Base-by-base conservation (phyloP, 2,329 filamentous ascomycete species). In the Capronia americana region DNA sequence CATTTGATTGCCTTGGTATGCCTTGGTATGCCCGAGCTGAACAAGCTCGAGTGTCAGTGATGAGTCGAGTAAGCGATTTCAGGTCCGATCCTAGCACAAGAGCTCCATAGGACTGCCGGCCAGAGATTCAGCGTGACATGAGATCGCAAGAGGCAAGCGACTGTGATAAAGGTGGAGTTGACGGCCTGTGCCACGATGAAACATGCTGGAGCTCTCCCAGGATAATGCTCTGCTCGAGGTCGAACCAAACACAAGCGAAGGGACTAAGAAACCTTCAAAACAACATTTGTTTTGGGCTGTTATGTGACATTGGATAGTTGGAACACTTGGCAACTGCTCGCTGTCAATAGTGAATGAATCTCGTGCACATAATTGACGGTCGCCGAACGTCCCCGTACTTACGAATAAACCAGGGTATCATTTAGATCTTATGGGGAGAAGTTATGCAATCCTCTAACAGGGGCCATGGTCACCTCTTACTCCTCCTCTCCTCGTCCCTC, bases 401-500 rank as follows among this genome's bases (percentile, higher is more conserved):
- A 44, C 1, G 4, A 41, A 41, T 41, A 17, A 7, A 17, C 38
- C 17, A 8, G 38, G 38, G 38, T 44, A 44, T 44, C 17, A n/a
- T 44, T n/a, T 17, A n/a, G 17, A 44, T 17, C 14, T 44, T 44
- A n/a, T n/a, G 38, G 38, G 17, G 17, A 0, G 4, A n/a, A n/a
- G 17, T 44, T 6, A n/a, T 17, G 14, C 38, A 44, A n/a, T 44
- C 38, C 17, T n/a, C 38, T 8, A n/a, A n/a, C 38, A n/a, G 17
- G 38, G 5, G 38, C 38, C 28, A 4, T 1, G 4, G 56, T 68
- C 66, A 81, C 57, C 76, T 73, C 82, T 90, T 89, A 70, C 87
- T 85, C 74, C 85, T 85, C 77, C 88, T 88, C 79, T 96, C 92
- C 77, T 92, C 89, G 73, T 97, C 93, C 71, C 91, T 87, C 85